Percentiles rank a stretch among this genome's conserved stretches.
Evolutionary conservation across 306 rosid species (phyloP).

Genomic region (Canavalia gladiata): DNA sequence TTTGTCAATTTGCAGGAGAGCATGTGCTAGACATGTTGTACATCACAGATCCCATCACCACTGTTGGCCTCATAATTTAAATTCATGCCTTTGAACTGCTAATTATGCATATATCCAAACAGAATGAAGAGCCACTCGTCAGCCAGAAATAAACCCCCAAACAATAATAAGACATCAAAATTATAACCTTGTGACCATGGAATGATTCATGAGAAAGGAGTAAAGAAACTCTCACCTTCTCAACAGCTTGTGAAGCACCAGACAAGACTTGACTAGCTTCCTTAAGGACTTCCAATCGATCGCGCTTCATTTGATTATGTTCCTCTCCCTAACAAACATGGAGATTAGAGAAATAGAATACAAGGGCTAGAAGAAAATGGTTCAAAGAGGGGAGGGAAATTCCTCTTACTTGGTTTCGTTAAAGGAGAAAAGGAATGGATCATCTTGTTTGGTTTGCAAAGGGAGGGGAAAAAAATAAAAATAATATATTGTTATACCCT

Average conservation of each 20-base stretch:
- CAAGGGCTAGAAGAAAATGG: constrained; percentile 6
- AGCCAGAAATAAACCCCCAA: not conserved
- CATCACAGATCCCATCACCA: constrained; percentile 39
- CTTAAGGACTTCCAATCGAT: constrained; percentile 59
- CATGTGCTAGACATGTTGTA: constrained; percentile 23
- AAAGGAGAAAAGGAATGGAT: not conserved
- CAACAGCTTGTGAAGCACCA: constrained; percentile 47
- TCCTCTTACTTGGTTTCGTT: not conserved
- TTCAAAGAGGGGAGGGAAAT: not conserved
- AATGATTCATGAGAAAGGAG: constrained; percentile 26
- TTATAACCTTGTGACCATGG: not conserved
- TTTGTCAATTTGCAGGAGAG: constrained; percentile 27
- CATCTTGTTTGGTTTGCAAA: not conserved
- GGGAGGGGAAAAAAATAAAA: not conserved
- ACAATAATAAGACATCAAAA: not conserved
- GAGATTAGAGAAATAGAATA: constrained; percentile 14
- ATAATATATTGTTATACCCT: not conserved
- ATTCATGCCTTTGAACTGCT: constrained; percentile 64
- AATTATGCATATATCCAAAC: constrained; percentile 16
- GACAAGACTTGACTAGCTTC: constrained; percentile 52
- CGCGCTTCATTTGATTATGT: constrained; percentile 55
- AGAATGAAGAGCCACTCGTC: not conserved
- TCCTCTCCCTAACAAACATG: constrained; percentile 64
- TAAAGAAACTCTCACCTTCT: constrained; percentile 49
- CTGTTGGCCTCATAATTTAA: constrained; percentile 47